phyloP scores from a whole-genome alignment of 257 asterid species.

The Lantana camara region DNA sequence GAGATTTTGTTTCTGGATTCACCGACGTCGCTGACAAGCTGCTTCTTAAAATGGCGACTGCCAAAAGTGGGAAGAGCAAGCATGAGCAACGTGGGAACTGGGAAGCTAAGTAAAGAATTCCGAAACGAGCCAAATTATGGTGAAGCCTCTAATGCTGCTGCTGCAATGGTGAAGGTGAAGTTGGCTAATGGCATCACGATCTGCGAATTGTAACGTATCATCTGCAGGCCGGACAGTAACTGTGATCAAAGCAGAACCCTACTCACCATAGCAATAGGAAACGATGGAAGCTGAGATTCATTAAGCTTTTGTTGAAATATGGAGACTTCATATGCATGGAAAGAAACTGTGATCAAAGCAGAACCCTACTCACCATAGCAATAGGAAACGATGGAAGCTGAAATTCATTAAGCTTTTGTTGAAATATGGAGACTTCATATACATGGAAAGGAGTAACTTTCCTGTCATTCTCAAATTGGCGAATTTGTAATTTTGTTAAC shows the following conservation, averaged over 20 bases:
- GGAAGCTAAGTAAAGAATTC: not conserved
- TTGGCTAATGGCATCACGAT: slow-evolving; percentile 1
- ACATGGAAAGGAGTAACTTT: too few species aligned
- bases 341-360: too few species aligned
- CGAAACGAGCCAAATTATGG: slow-evolving; percentile 2
- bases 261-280: slow-evolving; percentile 29
- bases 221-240: not conserved
- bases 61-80: slow-evolving; percentile 26
- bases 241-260: slow-evolving; percentile 30
- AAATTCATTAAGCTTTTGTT: not conserved
- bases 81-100: not conserved
- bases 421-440: not conserved
- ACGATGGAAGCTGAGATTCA: not conserved
- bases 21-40: too few species aligned
- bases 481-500: not conserved
- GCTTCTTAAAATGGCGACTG: slow-evolving; percentile 32
- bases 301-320: not conserved
- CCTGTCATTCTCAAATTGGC: too few species aligned
- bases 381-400: too few species aligned
- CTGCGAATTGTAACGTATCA: slow-evolving; percentile 10
- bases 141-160: slow-evolving; percentile 12
- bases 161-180: too few species aligned
- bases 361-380: too few species aligned
- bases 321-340: not conserved
- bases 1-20: too few species aligned